Conservation (phyloP, 345 rosid species). For the Linum usitatissimum region DNA sequence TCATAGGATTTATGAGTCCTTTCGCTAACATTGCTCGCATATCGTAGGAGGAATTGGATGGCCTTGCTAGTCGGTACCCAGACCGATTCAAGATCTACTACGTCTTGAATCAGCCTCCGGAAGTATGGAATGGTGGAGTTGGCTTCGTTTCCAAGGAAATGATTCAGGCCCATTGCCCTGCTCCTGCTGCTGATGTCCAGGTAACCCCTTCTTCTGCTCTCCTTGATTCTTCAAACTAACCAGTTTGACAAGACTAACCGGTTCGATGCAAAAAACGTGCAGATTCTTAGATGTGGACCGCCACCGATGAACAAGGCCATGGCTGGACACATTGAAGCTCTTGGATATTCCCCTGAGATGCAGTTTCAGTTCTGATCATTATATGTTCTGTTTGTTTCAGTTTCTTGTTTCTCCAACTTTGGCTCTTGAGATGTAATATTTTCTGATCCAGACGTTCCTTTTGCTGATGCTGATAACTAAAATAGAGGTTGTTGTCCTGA, state of each 20-base stretch:
- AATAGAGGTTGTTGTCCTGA: too few species aligned
- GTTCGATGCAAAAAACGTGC: constrained; percentile 7
- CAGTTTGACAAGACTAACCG: background rate
- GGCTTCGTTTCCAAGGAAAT: constrained; percentile 91
- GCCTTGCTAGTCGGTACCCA: constrained; percentile 52
- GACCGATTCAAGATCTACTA: constrained; percentile 61
- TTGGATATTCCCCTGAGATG: constrained; percentile 76
- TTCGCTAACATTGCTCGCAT: background rate
- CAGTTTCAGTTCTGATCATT: constrained; percentile 73
- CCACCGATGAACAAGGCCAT: constrained; percentile 99
- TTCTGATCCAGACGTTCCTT: too few species aligned
- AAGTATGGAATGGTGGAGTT: constrained; percentile 77
- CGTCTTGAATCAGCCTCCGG: constrained; percentile 96
- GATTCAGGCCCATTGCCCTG: constrained; percentile 69
- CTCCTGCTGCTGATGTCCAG: constrained; percentile 63
- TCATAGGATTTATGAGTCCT: background rate
- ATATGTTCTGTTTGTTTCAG: background rate
- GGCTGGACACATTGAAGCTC: constrained; percentile 74
- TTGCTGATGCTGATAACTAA: too few species aligned
- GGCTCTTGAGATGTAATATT: too few species aligned
- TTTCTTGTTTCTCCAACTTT: too few species aligned
- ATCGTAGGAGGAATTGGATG: constrained; percentile 75
- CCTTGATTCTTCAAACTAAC: background rate
- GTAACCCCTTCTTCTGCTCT: constrained; percentile 15
- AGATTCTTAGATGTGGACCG: constrained; percentile 91